Evolutionary conservation across 805 yeast species (phyloP), one percentile per base, ranked within the genome.

Genomic region (Sugiyamaella boreocaroliniensis): DNA sequence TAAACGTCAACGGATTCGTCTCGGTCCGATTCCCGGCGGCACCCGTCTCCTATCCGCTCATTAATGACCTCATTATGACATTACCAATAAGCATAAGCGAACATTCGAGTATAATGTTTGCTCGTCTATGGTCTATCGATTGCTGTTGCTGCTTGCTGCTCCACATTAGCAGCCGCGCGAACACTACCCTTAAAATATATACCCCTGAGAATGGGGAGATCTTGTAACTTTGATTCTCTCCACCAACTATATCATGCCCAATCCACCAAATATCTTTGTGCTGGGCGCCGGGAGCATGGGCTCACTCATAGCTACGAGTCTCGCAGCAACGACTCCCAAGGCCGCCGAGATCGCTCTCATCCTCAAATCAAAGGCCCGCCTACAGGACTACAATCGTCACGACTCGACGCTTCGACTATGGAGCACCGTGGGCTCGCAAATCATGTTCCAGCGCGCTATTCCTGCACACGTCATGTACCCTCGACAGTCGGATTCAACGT

Each of bases 281-380:
- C 65, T 79, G 1, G 83, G 83, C 5, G 79, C 79, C 1, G 83
- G 83, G 2, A 70, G 75, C 53, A 76, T 79, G 60, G 83, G 83
- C 40, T 64, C 74, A 20, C 63, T 80, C 14, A 59, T 80, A 19
- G 80, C 81, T 34, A 65, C 80, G 8, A 75, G 78, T 1, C 61
- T 68, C 20, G 64, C 73, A 4, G 69, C 73, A 10, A 54, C 56
- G 4, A 72, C 68, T 49, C 73, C 73, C 1, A 29, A 16, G 8
- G 65, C 63, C 20, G 75, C 78, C 0, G 60, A 69, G 12, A 68
- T 75, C 16, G 71, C 74, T 1, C 64, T 76, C 9, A 70, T 81
- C 11, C 61, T 78, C 51, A 62, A 73, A 43, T 72, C 75, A 47
- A 70, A 71, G n/a, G 62, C 61, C n/a, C 65, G 78, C 16, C 64